Percentiles rank a stretch among this genome's conserved stretches.
These are phyloP conservation scores for Aureobasidium sp. DNA, from an alignment of 2,329 filamentous ascomycete species.

Conservation along the genomic window DNA sequence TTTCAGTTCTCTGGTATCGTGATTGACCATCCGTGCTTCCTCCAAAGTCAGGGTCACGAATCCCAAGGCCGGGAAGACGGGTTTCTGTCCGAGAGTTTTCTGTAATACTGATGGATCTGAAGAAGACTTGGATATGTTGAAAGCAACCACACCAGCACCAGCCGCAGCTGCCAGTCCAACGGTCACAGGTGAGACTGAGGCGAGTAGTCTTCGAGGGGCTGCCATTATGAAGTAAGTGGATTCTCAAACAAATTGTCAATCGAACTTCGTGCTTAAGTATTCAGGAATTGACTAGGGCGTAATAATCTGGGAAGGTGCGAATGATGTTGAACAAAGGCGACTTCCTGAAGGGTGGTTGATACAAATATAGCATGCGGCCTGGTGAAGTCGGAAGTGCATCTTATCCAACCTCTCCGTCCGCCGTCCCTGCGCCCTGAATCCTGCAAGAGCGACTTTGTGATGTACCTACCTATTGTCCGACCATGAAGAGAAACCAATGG, in stretches of 20 bases:
- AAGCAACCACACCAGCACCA: background rate
- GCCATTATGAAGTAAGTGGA: background rate
- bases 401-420: background rate
- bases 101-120: background rate
- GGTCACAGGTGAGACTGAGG: background rate
- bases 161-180: background rate
- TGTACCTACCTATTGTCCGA: background rate
- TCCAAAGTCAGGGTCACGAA: constrained; percentile 44
- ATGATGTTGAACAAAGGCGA: background rate
- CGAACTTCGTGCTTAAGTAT: too few relatives aligned
- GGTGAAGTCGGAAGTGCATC: background rate
- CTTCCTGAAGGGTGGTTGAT: background rate
- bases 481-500: background rate
- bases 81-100: constrained; percentile 1
- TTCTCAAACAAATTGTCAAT: too few relatives aligned
- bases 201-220: constrained; percentile 1
- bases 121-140: background rate
- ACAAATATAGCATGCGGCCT: background rate
- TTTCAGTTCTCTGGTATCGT: constrained; percentile 50
- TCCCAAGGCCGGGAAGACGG: constrained; percentile 16
- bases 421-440: background rate
- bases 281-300: too few relatives aligned
- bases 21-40: constrained; percentile 46
- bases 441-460: background rate
- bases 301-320: background rate